These are phyloP conservation scores for Botryotinia narcissicola DNA, from an alignment of 2,329 filamentous ascomycete genomes.

Conservation along the genomic window DNA sequence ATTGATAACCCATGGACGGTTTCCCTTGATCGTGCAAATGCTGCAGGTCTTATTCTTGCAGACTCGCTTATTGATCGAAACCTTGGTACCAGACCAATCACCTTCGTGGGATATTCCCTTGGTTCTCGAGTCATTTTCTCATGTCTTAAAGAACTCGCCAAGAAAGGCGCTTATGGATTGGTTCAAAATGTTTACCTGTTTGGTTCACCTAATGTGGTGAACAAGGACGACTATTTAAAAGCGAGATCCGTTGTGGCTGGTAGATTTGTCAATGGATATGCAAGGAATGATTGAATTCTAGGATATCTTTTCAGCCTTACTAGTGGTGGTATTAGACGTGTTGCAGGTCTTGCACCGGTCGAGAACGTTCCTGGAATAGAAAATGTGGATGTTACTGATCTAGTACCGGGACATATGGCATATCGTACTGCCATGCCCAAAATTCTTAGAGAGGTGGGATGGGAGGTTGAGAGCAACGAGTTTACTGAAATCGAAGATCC, in stretches of 20 bases:
- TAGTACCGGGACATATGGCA: conserved; percentile 92
- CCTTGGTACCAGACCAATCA: conserved; percentile 85
- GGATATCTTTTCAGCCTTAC: conserved; percentile 95
- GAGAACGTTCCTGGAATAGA: conserved; percentile 77
- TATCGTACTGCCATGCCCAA: conserved; percentile 91
- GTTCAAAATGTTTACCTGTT: conserved; percentile 96
- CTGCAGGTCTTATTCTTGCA: conserved; percentile 86
- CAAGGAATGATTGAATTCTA: conserved; percentile 94
- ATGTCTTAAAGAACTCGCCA: conserved; percentile 81
- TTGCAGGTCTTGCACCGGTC: conserved; percentile 79
- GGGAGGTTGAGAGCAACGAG: conserved; percentile 88
- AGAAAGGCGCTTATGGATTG: conserved; percentile 78
- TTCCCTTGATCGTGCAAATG: conserved; percentile 85
- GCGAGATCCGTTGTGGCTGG: conserved; percentile 82
- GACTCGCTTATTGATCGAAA: conserved; percentile 92
- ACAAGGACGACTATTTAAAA: conserved; percentile 82
- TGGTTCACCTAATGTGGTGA: conserved; percentile 87
- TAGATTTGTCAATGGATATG: conserved; percentile 93
- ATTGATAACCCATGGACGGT: conserved; percentile 99
- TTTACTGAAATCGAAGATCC: conserved; percentile 97
- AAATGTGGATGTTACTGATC: conserved; percentile 82
- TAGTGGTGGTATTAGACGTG: conserved; percentile 81
- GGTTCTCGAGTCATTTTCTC: conserved; percentile 91
- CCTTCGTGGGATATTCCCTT: conserved; percentile 90
- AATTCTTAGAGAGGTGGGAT: conserved; percentile 82